Evolutionary conservation across 176 grass and related monocot species (phyloP), one percentile per base, ranked within the genome.

Genomic region (Musa itinerans): DNA sequence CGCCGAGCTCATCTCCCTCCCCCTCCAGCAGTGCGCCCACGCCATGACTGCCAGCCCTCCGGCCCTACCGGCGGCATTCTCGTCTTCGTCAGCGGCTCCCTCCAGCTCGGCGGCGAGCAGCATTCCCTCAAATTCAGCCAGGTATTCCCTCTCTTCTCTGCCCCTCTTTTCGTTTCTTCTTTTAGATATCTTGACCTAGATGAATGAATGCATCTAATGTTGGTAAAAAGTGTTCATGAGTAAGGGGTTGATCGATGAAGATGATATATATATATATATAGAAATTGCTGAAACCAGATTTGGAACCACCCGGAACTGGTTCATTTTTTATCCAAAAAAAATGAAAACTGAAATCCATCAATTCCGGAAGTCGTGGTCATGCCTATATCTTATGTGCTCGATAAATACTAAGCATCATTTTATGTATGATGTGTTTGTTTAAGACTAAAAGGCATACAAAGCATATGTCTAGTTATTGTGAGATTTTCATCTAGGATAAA

Each of bases 81-180:
- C 5, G 71, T 73, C 71, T 73, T 73, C 52, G 71, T 73, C 22
- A 26, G 51, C 71, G 71, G 71, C 17, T 73, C 71, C 22, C 71
- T 73, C n/a, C 71, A 73, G 50, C 71, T 73, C 52, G 52, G n/a
- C 22, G 71, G 71, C 52, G 71, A 73, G 71, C 71, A 73, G 50
- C 71, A 73, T 52, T 3, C 71, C n/a, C 71, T 73, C 71, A 73
- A 73, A 52, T 73, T 73, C 71, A 73, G 71, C 71, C 71, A 73
- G 71, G 71, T 73, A 19, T 54, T 10, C 9, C n/a, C 23, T 20
- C 8, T n/a, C 53, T 25, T 54, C 70, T n/a, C 3, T 24, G 11
- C 49, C 21, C 12, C n/a, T 2, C 1, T 12, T 73, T 10, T 73
- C 70, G 11, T 4, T 25, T 73, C 2, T 34, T 0, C 12, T 29